Conservation (phyloP, 148 eudicot genomes). For the Suaeda aralocaspica region DNA sequence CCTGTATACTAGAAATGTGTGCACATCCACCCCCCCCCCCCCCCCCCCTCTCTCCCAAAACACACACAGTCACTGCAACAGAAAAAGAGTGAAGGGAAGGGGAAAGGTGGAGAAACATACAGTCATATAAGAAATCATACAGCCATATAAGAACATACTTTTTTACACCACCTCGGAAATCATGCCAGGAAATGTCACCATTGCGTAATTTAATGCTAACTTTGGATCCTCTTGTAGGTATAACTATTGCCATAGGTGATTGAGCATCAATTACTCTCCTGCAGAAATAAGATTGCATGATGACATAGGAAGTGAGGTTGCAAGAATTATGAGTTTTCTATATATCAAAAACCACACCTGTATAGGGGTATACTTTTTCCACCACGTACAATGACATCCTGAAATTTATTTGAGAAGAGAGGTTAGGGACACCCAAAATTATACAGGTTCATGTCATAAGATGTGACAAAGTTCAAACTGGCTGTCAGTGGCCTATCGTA, state of each 20-base stretch:
- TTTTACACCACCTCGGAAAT: constrained; percentile 52
- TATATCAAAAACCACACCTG: constrained; percentile 38
- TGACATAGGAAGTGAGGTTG: not conserved
- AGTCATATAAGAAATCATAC: not conserved
- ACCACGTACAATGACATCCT: constrained; percentile 85
- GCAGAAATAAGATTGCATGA: constrained; percentile 28
- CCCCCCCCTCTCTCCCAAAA: too few relatives aligned
- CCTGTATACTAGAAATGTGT: too few relatives aligned
- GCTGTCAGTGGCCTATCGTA: too few relatives aligned
- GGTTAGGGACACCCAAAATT: too few relatives aligned
- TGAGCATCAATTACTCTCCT: constrained; percentile 87
- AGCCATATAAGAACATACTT: constrained; percentile 36
- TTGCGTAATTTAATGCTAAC: constrained; percentile 48
- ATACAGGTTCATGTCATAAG: too few relatives aligned
- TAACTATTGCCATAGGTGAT: constrained; percentile 76
- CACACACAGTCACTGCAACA: not conserved
- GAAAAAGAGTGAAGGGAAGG: not conserved
- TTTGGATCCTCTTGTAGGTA: constrained; percentile 40
- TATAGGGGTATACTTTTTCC: constrained; percentile 78
- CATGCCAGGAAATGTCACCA: constrained; percentile 78
- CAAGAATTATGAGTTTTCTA: not conserved
- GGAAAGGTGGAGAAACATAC: not conserved
- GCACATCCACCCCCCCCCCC: too few relatives aligned
- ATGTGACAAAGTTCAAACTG: too few relatives aligned
- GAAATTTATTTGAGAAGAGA: constrained; percentile 11